Base-by-base conservation (phyloP, 176 grass and related monocot genomes). In the Eleusine indica region DNA sequence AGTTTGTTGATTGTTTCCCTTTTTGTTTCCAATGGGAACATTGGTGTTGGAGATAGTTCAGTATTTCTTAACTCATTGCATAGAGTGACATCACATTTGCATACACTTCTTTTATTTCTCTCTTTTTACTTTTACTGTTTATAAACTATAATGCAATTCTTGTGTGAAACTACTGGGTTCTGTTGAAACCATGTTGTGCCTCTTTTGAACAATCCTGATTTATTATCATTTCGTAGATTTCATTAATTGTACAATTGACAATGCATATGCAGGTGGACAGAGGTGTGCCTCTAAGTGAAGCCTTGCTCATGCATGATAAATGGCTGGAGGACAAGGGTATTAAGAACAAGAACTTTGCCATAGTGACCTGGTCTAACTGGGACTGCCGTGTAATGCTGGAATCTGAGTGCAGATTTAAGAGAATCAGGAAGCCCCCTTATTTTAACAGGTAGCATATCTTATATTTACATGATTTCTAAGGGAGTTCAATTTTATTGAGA, bases 261-360 rank as follows among this genome's bases (percentile, higher is more conserved):
- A 16, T 87, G 41, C 51, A 75, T 56, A 49, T 88, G 42, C 82
- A 98, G 96, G 96, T 98, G 44, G 93, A 98, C 85, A 95, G 93
- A 90, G 96, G 96, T 74, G 96, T 98, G 42, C 89, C 96, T 71
- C 70, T 98, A 60, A 91, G 91, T 87, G 96, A 98, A 90, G 96
- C 96, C 71, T 84, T 98, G 69, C 84, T 98, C 70, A 98, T 98
- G 96, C 96, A 98, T 83, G 96, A 98, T 74, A 98, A 95, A 67
- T 98, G 96, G 96, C 83, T 98, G 68, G 96, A 98, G 76, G 89
- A 98, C 19, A 98, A 95, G 83, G 96, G 96, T 75, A 95, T 98
- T 57, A 98, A 98, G 77, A 86, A 95, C 83, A 98, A 80, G 81
- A 95, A 89, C 57, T 95, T 95, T 87, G 93, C 89, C 82, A 81